These are phyloP conservation scores for Trypanosoma theileri DNA, from an alignment of 208 protist species.

Conservation along the genomic window DNA sequence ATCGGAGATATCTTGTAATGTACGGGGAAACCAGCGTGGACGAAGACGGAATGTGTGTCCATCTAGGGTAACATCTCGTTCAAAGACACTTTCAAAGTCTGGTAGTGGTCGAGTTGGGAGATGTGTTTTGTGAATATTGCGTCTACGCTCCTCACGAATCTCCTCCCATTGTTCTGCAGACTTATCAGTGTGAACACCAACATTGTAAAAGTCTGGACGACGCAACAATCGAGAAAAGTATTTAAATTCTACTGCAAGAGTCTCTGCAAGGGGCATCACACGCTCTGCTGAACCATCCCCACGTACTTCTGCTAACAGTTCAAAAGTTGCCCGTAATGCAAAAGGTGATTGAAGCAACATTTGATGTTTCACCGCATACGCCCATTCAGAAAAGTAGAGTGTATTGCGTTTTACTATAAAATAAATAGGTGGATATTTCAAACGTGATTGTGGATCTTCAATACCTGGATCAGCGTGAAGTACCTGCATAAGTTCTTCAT, in stretches of 20 bases:
- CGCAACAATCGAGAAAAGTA: conserved; percentile 63
- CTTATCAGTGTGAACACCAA: conserved; percentile 77
- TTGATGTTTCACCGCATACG: conserved; percentile 89
- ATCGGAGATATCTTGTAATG: conserved; percentile 63
- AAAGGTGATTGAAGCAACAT: conserved; percentile 85
- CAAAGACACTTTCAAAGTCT: conserved; percentile 85
- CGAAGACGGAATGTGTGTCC: conserved; percentile 81
- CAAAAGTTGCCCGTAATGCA: conserved; percentile 75
- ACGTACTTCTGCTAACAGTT: conserved; percentile 79
- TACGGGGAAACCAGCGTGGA: conserved; percentile 82
- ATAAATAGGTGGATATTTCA: conserved; percentile 87
- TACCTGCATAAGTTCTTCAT: conserved; percentile 73
- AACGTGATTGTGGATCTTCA: conserved; percentile 60
- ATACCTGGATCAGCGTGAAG: conserved; percentile 83
- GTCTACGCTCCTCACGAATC: conserved; percentile 51
- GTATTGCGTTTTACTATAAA: conserved; percentile 80
- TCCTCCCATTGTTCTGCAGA: conserved; percentile 63
- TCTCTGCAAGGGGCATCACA: conserved; percentile 64
- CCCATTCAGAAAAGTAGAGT: conserved; percentile 87
- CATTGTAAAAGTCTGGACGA: conserved; percentile 78
- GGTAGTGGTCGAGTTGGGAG: conserved; percentile 61
- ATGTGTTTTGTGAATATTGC: conserved; percentile 68
- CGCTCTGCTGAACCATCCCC: conserved; percentile 69
- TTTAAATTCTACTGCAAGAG: conserved; percentile 72
- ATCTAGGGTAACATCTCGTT: conserved; percentile 73